phyloP scores from a whole-genome alignment of 306 rosid genomes.

The Abrus pulchellus region DNA sequence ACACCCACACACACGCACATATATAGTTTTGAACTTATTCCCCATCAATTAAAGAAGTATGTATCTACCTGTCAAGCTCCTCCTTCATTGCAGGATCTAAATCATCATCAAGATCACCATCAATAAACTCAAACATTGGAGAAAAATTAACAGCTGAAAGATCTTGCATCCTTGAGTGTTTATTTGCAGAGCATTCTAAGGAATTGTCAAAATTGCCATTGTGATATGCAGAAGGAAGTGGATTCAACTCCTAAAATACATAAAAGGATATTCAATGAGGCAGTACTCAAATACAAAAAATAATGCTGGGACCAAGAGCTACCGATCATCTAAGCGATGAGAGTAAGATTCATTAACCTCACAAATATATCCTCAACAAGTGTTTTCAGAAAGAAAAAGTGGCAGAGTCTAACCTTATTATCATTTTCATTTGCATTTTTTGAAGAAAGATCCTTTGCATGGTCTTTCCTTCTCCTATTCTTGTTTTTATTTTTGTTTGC shows the following conservation, averaged over 20 bases:
- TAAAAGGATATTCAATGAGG: conserved; percentile 37
- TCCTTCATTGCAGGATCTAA: conserved; percentile 91
- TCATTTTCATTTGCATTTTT: conserved; percentile 58
- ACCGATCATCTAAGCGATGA: not conserved
- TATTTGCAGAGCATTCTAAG: conserved; percentile 62
- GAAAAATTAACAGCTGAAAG: conserved; percentile 58
- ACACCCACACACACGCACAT: not conserved
- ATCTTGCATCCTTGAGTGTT: conserved; percentile 62
- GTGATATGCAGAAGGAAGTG: conserved; percentile 59
- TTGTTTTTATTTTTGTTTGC: conserved; percentile 81
- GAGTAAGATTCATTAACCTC: not conserved
- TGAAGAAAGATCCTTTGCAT: conserved; percentile 66
- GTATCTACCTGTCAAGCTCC: conserved; percentile 82
- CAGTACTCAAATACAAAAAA: conserved; percentile 16
- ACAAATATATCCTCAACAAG: not conserved
- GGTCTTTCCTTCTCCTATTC: conserved; percentile 79
- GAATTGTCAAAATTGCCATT: conserved; percentile 53
- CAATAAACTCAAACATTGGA: conserved; percentile 70
- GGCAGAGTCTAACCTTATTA: conserved; percentile 58
- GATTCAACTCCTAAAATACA: conserved; percentile 64
- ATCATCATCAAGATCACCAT: conserved; percentile 80
- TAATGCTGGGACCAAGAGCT: not conserved
- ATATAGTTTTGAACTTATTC: conserved; percentile 22
- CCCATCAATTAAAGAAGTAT: conserved; percentile 13
- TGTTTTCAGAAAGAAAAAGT: conserved; percentile 17